Evolutionary conservation across 2,329 filamentous ascomycete genomes (phyloP).

Genomic region (Pseudofabraea citricarpa): DNA sequence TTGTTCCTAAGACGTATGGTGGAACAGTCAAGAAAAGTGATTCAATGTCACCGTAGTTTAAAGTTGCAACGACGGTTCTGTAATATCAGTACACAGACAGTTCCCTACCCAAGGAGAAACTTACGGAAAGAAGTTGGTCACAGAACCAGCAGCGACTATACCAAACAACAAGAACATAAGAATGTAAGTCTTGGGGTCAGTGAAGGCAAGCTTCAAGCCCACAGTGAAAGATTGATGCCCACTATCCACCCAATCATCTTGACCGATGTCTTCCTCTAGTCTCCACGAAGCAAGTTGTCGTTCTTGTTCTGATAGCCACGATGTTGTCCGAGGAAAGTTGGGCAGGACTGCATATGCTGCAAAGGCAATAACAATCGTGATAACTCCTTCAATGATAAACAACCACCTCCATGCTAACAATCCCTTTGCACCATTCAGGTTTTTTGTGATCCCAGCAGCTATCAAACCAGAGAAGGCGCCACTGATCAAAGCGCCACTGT

Average conservation of each 20-base stretch:
- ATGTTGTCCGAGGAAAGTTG: conserved; percentile 59
- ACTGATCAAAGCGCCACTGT: conserved; percentile 64
- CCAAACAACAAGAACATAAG: conserved; percentile 40
- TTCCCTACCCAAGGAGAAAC: too few species aligned
- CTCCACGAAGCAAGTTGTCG: conserved; percentile 53
- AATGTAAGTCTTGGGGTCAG: conserved; percentile 44
- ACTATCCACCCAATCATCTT: conserved; percentile 56
- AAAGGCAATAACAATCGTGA: conserved; percentile 58
- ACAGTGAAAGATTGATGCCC: conserved; percentile 50
- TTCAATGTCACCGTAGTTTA: conserved; percentile 55
- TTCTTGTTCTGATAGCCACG: conserved; percentile 53
- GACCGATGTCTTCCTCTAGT: conserved; percentile 58
- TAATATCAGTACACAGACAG: too few species aligned
- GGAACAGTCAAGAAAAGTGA: conserved; percentile 62
- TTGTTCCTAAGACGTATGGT: conserved; percentile 57
- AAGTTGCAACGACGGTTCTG: conserved; percentile 59
- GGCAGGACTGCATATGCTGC: conserved; percentile 56
- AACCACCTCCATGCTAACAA: conserved; percentile 61
- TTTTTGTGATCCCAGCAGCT: conserved; percentile 59
- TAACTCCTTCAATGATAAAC: conserved; percentile 65
- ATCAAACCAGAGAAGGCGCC: conserved; percentile 68
- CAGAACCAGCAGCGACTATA: conserved; percentile 51
- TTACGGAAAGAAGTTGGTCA: conserved; percentile 63
- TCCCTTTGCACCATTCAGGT: conserved; percentile 54
- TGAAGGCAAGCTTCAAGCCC: conserved; percentile 46